Conservation (phyloP, 208 protist species). For the Crithidia acanthocephali region DNA sequence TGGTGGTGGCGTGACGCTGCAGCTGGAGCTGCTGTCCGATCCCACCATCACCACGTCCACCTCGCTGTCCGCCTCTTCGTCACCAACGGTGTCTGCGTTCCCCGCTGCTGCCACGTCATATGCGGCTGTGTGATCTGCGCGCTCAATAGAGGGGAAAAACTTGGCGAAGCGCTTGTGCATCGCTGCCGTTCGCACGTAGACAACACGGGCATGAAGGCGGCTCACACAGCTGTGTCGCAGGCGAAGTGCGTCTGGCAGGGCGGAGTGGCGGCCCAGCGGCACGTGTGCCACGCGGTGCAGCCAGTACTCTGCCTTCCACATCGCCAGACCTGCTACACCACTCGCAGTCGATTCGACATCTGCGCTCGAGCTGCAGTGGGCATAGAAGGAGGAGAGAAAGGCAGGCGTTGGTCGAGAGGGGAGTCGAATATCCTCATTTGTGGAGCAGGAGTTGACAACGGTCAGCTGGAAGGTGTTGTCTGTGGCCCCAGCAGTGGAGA, state of each 20-base stretch:
- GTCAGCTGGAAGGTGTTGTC: slow-evolving; percentile 32
- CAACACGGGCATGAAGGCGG: slow-evolving; percentile 67
- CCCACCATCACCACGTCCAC: slow-evolving; percentile 21
- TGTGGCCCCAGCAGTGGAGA: neutral
- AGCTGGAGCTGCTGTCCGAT: neutral
- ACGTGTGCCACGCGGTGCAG: slow-evolving; percentile 65
- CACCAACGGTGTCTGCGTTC: neutral
- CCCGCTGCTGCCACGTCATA: neutral
- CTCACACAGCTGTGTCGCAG: slow-evolving; percentile 68
- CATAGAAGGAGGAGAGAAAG: slow-evolving; percentile 61
- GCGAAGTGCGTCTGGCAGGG: slow-evolving; percentile 41
- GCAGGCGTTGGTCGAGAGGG: slow-evolving; percentile 50
- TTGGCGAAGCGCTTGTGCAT: slow-evolving; percentile 46
- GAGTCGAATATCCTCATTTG: slow-evolving; percentile 58
- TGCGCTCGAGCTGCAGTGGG: slow-evolving; percentile 1
- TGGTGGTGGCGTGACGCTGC: neutral
- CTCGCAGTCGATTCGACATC: neutral
- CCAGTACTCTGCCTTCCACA: slow-evolving; percentile 50
- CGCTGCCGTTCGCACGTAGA: slow-evolving; percentile 41
- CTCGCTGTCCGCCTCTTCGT: slow-evolving; percentile 1
- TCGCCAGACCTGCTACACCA: slow-evolving; percentile 1
- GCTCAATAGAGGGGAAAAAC: slow-evolving; percentile 7
- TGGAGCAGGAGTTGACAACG: slow-evolving; percentile 59
- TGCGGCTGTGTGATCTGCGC: slow-evolving; percentile 10
- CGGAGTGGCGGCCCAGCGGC: slow-evolving; percentile 60